Conservation (phyloP, 225 moss, liverwort and hornwort genomes). For the Rhytidiadelphus loreus region DNA sequence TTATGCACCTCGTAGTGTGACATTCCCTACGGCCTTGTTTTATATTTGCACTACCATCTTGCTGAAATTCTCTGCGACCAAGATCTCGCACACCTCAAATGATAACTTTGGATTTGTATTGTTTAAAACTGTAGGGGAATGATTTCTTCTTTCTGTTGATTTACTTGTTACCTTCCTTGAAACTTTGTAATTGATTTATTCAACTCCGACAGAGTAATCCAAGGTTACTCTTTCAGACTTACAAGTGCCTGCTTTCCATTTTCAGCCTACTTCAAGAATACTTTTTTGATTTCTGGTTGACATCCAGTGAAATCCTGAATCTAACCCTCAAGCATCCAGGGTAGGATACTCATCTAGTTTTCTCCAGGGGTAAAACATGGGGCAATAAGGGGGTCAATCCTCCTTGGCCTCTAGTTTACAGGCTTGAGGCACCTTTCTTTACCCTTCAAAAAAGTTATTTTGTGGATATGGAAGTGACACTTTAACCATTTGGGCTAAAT, state of each 20-base stretch:
- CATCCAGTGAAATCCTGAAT: not conserved
- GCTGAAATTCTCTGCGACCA: not conserved
- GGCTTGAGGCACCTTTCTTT: not conserved
- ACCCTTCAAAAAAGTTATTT: not conserved
- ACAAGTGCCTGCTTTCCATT: not conserved
- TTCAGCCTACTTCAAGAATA: not conserved
- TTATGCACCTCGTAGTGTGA: conserved; percentile 73
- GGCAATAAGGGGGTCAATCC: too few species aligned
- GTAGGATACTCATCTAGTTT: not conserved
- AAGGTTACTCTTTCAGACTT: not conserved
- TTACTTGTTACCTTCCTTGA: not conserved
- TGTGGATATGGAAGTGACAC: not conserved
- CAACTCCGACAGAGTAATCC: not conserved
- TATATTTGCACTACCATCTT: conserved; percentile 9
- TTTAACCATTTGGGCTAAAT: not conserved
- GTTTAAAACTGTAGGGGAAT: not conserved
- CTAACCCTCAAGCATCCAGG: not conserved
- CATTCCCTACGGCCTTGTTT: conserved; percentile 69
- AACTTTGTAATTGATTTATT: not conserved
- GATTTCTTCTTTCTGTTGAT: not conserved
- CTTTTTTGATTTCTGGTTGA: not conserved
- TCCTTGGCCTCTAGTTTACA: too few species aligned
- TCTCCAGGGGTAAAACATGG: too few species aligned
- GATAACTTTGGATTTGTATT: not conserved
- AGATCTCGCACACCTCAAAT: not conserved